Evolutionary conservation across 129 eudicot species (phyloP).

Genomic region (Flaveria robusta): DNA sequence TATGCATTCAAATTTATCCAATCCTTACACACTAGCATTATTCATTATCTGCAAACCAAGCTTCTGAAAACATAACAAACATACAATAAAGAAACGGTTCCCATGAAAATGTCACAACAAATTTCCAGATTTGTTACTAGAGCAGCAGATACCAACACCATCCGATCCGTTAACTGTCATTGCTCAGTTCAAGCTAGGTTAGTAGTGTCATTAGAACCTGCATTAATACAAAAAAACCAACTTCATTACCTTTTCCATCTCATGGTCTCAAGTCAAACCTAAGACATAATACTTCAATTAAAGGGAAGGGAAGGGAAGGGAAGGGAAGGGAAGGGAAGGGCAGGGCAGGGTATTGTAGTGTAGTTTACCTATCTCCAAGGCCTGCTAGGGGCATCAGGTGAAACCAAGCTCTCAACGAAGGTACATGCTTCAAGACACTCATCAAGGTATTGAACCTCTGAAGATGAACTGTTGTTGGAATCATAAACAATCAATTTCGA

Average conservation of each 20-base stretch:
- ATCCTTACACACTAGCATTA: background rate
- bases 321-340: too few relatives aligned
- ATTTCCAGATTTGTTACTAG: background rate
- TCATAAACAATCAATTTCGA: slow-evolving; percentile 33
- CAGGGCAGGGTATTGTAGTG: background rate
- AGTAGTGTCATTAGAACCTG: background rate
- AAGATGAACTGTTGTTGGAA: slow-evolving; percentile 28
- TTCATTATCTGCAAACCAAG: background rate
- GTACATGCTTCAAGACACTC: slow-evolving; percentile 35
- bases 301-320: background rate
- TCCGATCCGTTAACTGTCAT: background rate
- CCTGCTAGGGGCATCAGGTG: slow-evolving; percentile 29
- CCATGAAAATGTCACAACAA: too few relatives aligned
- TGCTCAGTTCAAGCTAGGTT: slow-evolving; percentile 1
- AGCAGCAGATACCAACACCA: background rate
- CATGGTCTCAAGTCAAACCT: background rate
- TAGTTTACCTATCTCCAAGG: slow-evolving; percentile 15
- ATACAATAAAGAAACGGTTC: background rate
- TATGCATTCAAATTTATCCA: too few relatives aligned
- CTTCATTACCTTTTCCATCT: background rate
- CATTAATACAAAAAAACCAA: background rate
- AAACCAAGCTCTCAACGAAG: slow-evolving; percentile 51
- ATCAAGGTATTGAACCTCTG: slow-evolving; percentile 24
- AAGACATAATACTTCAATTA: background rate
- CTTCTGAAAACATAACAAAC: slow-evolving; percentile 8